Base-by-base conservation (phyloP, 345 rosid species). In the Lumnitzera littorea region DNA sequence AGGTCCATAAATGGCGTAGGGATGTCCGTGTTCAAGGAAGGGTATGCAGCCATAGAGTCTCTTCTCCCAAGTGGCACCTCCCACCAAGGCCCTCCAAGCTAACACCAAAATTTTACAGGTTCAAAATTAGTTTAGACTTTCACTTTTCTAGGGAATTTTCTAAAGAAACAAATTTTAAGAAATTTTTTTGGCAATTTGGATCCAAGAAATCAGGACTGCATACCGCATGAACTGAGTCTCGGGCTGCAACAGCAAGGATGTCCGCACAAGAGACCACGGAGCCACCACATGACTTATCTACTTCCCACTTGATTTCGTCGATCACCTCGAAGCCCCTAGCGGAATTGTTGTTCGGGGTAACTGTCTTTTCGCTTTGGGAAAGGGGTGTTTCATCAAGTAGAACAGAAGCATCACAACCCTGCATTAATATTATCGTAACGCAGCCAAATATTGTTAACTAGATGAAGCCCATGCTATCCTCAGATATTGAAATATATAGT, bases 361-460 rank as follows among this genome's bases (percentile, higher is more conserved):
- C 84, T 48, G 68, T 60, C 74, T 83, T 85, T 72, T 88, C 95
- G 27, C 83, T 85, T 48, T 62, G 74, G 13, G 83, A 73, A 13
- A 72, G 73, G 11, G 88, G 24, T 0, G 89, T 67, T 27, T 73
- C 52, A 68, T 88, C 91, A 54, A 88, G 62, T 66, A 88, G 86
- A 67, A 80, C 51, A 4, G 91, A 85, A 1, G 74, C 91, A 48
- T 88, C 91, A 62, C 95, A 87, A 14, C 95, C 95, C 88, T 86
- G 15, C 17, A 9, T 13, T 11, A 36, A 15, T 47, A 52, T 13
- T 11, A 46, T n/a, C 20, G 1, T 20, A 36, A 36, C 0, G 11
- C 43, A 36, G 2, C 43, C 43, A 36, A 36, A 36, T 36, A 36
- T 36, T 36, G 7, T 4, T 5, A 36, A 36, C 43, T 36, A 36